These are phyloP conservation scores for Zoysia pacifica DNA, from an alignment of 176 grass and related monocot species.

Conservation along the genomic window DNA sequence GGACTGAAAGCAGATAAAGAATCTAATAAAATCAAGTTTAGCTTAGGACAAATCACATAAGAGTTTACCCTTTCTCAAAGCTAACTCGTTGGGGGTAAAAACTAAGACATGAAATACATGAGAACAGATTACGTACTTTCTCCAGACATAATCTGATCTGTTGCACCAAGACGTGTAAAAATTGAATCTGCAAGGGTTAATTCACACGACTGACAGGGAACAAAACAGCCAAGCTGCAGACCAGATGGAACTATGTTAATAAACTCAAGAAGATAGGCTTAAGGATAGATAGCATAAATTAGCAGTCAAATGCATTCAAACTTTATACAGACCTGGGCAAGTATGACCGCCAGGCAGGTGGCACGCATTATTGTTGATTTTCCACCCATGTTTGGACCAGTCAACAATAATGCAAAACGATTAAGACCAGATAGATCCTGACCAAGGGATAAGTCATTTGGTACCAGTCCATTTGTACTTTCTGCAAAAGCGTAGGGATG, in stretches of 20 bases:
- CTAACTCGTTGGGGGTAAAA: neutral
- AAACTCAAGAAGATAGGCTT: constrained; percentile 3
- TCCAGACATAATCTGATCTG: constrained; percentile 90
- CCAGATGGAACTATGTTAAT: constrained; percentile 31
- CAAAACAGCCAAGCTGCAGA: constrained; percentile 88
- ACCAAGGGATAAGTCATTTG: constrained; percentile 82
- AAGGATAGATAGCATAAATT: constrained; percentile 12
- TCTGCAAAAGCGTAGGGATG: constrained; percentile 88
- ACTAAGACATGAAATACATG: constrained; percentile 5
- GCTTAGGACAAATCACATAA: neutral
- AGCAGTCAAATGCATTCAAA: constrained; percentile 21
- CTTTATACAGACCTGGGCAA: constrained; percentile 72
- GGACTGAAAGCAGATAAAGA: neutral
- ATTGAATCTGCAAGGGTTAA: constrained; percentile 77
- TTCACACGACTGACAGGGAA: constrained; percentile 74
- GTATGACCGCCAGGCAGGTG: constrained; percentile 75
- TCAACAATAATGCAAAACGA: constrained; percentile 78
- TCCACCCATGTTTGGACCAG: constrained; percentile 98
- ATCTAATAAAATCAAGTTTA: neutral
- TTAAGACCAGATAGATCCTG: constrained; percentile 51
- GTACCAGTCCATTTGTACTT: constrained; percentile 66
- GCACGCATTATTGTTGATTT: constrained; percentile 97
- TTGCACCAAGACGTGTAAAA: constrained; percentile 93
- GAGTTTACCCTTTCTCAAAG: neutral
- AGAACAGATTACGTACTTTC: constrained; percentile 69